These are phyloP conservation scores for Starmera quercuum DNA, from an alignment of 805 yeast genomes.

Conservation along the genomic window DNA sequence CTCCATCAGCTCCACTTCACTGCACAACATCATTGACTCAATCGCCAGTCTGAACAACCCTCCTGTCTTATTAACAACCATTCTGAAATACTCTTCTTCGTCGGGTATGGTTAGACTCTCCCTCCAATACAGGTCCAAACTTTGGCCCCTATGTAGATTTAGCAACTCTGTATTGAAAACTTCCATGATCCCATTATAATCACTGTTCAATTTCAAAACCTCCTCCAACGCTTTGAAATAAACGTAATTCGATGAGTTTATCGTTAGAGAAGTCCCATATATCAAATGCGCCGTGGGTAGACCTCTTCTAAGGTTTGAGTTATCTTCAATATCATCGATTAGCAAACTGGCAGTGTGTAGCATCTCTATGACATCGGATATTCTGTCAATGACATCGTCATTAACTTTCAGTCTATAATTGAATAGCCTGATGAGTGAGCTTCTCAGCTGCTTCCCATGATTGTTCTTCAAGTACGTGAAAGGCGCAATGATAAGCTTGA, in stretches of 20 bases:
- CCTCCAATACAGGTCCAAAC: conserved; percentile 84
- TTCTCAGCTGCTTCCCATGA: conserved; percentile 18
- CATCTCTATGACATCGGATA: conserved; percentile 45
- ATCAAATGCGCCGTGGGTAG: conserved; percentile 69
- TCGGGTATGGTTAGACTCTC: conserved; percentile 53
- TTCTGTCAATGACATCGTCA: conserved; percentile 35
- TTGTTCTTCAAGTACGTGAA: conserved; percentile 15
- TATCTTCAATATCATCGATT: conserved; percentile 88
- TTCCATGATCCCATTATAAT: conserved; percentile 22
- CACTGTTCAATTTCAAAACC: conserved; percentile 27
- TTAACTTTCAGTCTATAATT: conserved; percentile 23
- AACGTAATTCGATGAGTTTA: conserved; percentile 78
- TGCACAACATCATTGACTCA: conserved; percentile 43
- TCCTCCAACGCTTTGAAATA: conserved; percentile 63
- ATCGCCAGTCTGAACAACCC: conserved; percentile 78
- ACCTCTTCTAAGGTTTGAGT: conserved; percentile 65
- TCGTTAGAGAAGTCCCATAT: conserved; percentile 72
- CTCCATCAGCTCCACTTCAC: neutral
- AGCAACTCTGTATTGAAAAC: conserved; percentile 67
- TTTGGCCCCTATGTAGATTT: conserved; percentile 84
- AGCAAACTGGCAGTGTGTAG: conserved; percentile 61
- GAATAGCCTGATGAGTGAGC: conserved; percentile 2
- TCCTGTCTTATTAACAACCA: conserved; percentile 88
- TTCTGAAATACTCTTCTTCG: conserved; percentile 57
- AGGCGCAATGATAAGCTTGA: conserved; percentile 14